Evolutionary conservation across 2,329 filamentous ascomycete species (phyloP), one percentile per base, ranked within the genome.

Genomic region (Pezicula neosporulosa): DNA sequence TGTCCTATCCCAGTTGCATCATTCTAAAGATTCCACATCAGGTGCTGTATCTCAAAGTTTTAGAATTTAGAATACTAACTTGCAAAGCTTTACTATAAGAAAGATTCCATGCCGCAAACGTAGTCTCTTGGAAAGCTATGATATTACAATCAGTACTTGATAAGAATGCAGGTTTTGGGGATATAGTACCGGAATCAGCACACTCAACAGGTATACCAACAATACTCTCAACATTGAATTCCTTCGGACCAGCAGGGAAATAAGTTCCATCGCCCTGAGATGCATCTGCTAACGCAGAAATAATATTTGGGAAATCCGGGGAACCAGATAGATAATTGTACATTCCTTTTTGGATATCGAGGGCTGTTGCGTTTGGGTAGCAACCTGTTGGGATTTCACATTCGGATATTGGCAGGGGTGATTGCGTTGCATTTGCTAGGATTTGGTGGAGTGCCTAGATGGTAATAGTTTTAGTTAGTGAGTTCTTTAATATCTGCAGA

Each of bases 301-400:
- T 18, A 12, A 52, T 52, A 13, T 27, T 13, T 10, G 50, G 46
- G 24, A 52, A 52, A 44, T 52, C 50, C 4, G 50, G 50, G 3
- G 33, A 27, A 1, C 33, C 41, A 4, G 47, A 37, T 6, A 52
- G 30, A 46, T 18, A 37, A 12, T 21, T 24, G 16, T 36, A 41
- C n/a, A 52, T 44, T 27, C n/a, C 33, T n/a, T n/a, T 44, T 43
- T 37, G 45, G 24, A 52, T 42, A n/a, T 49, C 46, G 27, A 49
- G 41, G 35, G 18, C 33, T 6, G 45, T 49, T 12, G 36, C 36
- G 18, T 41, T 36, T 38, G 45, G 46, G 13, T 28, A 33, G 33
- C 50, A 52, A 3, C n/a, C 33, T 19, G 50, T 52, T 10, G 21
- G 44, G 36, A 45, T 52, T 3, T 18, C 12, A 13, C 50, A 52